Percentiles rank a stretch among this genome's conserved stretches.
Evolutionary conservation across 805 yeast species (phyloP).

Genomic region (Yamadazyma scolyti): DNA sequence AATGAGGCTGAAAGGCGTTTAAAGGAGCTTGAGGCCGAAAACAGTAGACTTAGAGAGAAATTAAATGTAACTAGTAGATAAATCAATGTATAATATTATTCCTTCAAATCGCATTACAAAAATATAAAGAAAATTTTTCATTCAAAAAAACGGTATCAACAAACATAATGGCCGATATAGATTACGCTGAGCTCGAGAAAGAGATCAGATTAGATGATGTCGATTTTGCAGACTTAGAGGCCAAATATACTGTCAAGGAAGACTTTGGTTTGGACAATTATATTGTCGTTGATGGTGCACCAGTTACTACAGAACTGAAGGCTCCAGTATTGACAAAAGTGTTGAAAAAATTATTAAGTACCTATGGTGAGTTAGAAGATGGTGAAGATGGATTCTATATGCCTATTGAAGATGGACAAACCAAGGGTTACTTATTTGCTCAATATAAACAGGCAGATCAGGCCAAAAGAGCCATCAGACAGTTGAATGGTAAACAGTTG

Average conservation of each 20-base stretch:
- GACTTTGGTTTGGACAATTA: conserved; percentile 67
- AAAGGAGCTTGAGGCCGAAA: conserved; percentile 53
- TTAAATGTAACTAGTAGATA: conserved; percentile 1
- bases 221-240: conserved; percentile 84
- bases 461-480: conserved; percentile 77
- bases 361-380: conserved; percentile 67
- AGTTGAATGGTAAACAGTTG: conserved; percentile 82
- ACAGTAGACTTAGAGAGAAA: conserved; percentile 29
- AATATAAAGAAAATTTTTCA: conserved; percentile 10
- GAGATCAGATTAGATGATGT: conserved; percentile 47
- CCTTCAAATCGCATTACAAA: conserved; percentile 1
- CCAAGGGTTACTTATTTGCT: conserved; percentile 83
- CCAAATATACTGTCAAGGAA: conserved; percentile 56
- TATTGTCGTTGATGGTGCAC: conserved; percentile 92
- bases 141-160: no score
- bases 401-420: conserved; percentile 76
- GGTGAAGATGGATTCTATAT: conserved; percentile 67
- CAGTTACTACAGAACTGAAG: conserved; percentile 88
- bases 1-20: conserved; percentile 52
- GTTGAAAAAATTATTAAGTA: conserved; percentile 70
- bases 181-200: conserved; percentile 25
- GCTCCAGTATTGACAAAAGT: conserved; percentile 82
- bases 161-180: conserved; percentile 8
- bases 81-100: not conserved
- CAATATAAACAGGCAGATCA: conserved; percentile 66